Base-by-base conservation (phyloP, 768 basidiomycete genomes). In the Astraeus odoratus region DNA sequence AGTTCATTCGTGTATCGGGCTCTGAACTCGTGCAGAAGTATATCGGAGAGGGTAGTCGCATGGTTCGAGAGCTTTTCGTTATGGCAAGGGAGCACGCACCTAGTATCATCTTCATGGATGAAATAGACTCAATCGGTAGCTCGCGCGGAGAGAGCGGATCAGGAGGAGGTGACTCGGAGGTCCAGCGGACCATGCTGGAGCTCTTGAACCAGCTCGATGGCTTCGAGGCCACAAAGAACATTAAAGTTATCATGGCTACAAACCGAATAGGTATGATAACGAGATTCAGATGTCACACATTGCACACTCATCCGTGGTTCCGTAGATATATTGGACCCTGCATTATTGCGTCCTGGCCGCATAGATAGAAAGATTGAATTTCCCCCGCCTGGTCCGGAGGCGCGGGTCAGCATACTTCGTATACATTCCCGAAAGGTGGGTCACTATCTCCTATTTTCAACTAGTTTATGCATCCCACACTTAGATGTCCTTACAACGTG, bases 91-190 rank as follows among this genome's bases (percentile, higher is more conserved):
- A 97, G 63, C 92, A 96, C 58, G 95, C 95, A 26, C 95, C 95
- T 27, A 88, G 86, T 65, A 96, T 98, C 68, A 96, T 98, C 62
- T 97, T 98, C 73, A 96, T 98, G 94, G 95, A 97, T 63, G 95
- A 97, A 68, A 97, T 98, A 52, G 95, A 98, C 67, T 92, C 89
- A 16, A 98, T 98, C 58, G 95, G 95, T 44, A 87, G 84, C 51
- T 91, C 90, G 51, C 69, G 94, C 61, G 91, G 94, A 9, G 89
- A 93, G 53, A 70, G 75, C 25, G 82, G 82, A 7, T 75, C 64
- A 68, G 86, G 88, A 18, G 83, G 83, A 33, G 88, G 89, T 1
- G 89, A 93, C 57, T 87, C 84, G 3, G 90, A 92, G 63, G 89
- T 91, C 47, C 88, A 93, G 69, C 69, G 89, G 44, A 93, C 89